Percentiles rank a stretch among this genome's conserved stretches.
Conservation (phyloP, 306 rosid genomes). For the Oxytropis ochrocephala region DNA sequence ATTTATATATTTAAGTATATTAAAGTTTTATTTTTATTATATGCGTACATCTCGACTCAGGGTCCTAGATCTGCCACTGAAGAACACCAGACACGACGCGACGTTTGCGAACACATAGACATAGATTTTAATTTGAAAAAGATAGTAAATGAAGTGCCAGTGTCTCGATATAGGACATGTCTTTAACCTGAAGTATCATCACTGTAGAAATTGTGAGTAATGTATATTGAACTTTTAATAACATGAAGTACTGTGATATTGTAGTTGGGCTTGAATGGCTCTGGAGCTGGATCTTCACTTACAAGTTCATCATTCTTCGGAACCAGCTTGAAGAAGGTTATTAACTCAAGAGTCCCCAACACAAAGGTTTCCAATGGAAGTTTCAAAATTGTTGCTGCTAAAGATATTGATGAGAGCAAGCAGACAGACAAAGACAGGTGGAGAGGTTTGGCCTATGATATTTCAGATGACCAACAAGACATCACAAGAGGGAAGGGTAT, state of each 20-base stretch:
- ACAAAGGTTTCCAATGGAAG: constrained; percentile 41
- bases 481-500: constrained; percentile 94
- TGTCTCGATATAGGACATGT: no score
- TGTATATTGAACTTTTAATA: background rate
- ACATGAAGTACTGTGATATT: constrained; percentile 3
- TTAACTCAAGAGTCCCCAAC: constrained; percentile 39
- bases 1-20: no score
- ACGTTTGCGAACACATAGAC: no score
- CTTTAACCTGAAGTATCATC: no score
- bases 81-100: no score
- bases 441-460: constrained; percentile 65
- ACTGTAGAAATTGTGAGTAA: background rate
- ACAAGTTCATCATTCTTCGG: constrained; percentile 71
- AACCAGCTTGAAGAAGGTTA: constrained; percentile 68
- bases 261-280: constrained; percentile 64
- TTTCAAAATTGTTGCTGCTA: constrained; percentile 57
- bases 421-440: constrained; percentile 71
- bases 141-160: no score
- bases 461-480: constrained; percentile 90
- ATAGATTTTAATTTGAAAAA: no score
- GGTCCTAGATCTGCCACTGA: no score
- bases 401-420: constrained; percentile 35
- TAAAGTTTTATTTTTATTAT: no score
- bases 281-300: constrained; percentile 45
- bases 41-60: no score